These are phyloP conservation scores for Sclerotinia subarctica DNA, from an alignment of 2,329 filamentous ascomycete genomes.

Conservation along the genomic window DNA sequence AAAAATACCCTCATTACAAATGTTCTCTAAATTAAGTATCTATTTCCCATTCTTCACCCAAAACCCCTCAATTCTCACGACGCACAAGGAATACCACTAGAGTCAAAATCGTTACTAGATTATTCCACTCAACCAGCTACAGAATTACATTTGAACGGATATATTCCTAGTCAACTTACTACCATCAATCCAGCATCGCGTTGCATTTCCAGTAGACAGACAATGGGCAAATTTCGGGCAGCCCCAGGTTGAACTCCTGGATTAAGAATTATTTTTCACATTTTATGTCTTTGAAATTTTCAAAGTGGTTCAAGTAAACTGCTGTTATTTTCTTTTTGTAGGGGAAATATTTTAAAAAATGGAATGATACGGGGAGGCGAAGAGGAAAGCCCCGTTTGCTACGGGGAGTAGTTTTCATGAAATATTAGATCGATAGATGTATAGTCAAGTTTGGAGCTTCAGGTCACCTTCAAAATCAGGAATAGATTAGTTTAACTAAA, in stretches of 20 bases:
- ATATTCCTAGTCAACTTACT: background rate
- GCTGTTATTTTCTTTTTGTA: background rate
- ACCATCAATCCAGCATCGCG: too few relatives aligned
- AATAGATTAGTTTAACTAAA: background rate
- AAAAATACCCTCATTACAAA: too few relatives aligned
- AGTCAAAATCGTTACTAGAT: background rate
- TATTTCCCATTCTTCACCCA: too few relatives aligned
- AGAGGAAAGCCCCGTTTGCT: background rate
- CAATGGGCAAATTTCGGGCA: background rate
- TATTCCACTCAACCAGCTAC: background rate
- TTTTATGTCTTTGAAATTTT: background rate
- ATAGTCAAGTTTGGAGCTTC: background rate
- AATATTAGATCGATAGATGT: too few relatives aligned
- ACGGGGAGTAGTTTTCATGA: background rate
- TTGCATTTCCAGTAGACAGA: too few relatives aligned
- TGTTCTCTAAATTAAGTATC: too few relatives aligned
- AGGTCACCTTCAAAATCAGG: background rate
- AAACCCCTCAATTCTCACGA: background rate
- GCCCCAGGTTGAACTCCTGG: background rate
- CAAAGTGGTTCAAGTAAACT: background rate
- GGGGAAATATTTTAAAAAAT: background rate
- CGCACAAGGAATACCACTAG: background rate
- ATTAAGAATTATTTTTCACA: background rate
- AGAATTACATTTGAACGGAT: background rate
- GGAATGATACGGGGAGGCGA: too few relatives aligned